Base-by-base conservation (phyloP, 192 early-diverging fungal species). In the Neocallimastix lanati region DNA sequence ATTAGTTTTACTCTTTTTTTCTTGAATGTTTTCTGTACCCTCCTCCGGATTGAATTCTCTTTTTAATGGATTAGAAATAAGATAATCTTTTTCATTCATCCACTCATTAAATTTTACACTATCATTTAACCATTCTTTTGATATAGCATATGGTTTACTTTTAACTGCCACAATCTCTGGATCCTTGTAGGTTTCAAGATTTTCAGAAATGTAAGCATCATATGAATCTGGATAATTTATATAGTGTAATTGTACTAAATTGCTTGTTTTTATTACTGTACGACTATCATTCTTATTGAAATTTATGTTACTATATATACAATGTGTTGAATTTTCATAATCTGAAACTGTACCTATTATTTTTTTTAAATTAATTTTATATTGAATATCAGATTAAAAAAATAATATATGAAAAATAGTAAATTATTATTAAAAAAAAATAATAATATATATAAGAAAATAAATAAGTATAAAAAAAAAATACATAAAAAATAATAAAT, bases 51-150 rank as follows among this genome's bases (percentile, higher is more conserved):
- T 21, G 5, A 67, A n/a, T 67, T 67, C 50, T 67, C 50, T 67
- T 67, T 67, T 67, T n/a, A 67, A 67, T 67, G 50, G 50, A 67
- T 67, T 67, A 11, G 4, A 3, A 50, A 50, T 50, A 11, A 67
- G 25, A 80, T 95, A 96, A 80, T 96, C 94, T 82, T 94, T 93
- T 81, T 93, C 93, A 79, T 93, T 94, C 87, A 92, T 91, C 91
- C 93, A 92, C 82, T 96, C 93, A 84, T 92, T 91, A 80, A 89
- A 93, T 28, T 84, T 83, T 30, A 83, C 80, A 83, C 92, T 94
- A 80, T 95, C 94, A 25, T 88, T 84, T 37, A 96, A 78, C 93
- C 93, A 96, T 30, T 91, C 88, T 21, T 80, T 82, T 28, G 87
- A 88, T 15, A 95, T 88, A 40, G 85, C 85, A 93, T 93, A 94